These are phyloP conservation scores for Apiospora arundinis DNA, from an alignment of 2,329 filamentous ascomycete genomes.

Conservation along the genomic window DNA sequence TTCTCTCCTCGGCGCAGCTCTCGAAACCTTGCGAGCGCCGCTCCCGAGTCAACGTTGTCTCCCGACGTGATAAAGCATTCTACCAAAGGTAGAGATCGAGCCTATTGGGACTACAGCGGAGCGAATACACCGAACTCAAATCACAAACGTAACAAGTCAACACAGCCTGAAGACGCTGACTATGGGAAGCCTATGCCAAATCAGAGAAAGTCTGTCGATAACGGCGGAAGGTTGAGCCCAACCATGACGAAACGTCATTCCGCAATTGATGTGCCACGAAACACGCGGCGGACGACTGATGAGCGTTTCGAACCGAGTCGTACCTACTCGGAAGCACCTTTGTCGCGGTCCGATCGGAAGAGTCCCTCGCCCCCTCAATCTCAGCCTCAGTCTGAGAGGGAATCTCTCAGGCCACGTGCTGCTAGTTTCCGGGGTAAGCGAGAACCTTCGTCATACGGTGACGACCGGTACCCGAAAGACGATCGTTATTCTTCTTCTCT, in stretches of 20 bases:
- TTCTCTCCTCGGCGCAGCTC: slow-evolving; percentile 38
- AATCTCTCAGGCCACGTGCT: slow-evolving; percentile 33
- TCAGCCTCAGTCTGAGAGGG: slow-evolving; percentile 33
- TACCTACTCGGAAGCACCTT: slow-evolving; percentile 28
- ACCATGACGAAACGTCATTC: slow-evolving; percentile 34
- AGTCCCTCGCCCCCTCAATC: slow-evolving; percentile 27
- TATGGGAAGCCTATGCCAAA: slow-evolving; percentile 31
- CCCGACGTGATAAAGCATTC: slow-evolving; percentile 50
- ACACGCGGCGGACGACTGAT: slow-evolving; percentile 32
- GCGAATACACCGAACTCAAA: slow-evolving; percentile 26
- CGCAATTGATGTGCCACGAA: slow-evolving; percentile 34
- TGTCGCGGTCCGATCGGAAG: slow-evolving; percentile 31
- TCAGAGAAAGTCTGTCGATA: slow-evolving; percentile 34
- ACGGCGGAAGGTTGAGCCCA: slow-evolving; percentile 30
- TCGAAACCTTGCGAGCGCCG: slow-evolving; percentile 25
- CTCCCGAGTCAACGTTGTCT: slow-evolving; percentile 50
- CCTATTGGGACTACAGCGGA: slow-evolving; percentile 33
- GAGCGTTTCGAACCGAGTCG: slow-evolving; percentile 31
- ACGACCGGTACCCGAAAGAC: slow-evolving; percentile 28
- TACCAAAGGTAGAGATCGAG: slow-evolving; percentile 38
- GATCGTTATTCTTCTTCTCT: slow-evolving; percentile 33
- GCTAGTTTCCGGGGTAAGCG: slow-evolving; percentile 31
- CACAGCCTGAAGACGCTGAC: slow-evolving; percentile 28
- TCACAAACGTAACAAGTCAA: slow-evolving; percentile 33
- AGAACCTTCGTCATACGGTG: slow-evolving; percentile 26